Base-by-base conservation (phyloP, 352 stramenopile genomes). In the Pythium aquatile region DNA sequence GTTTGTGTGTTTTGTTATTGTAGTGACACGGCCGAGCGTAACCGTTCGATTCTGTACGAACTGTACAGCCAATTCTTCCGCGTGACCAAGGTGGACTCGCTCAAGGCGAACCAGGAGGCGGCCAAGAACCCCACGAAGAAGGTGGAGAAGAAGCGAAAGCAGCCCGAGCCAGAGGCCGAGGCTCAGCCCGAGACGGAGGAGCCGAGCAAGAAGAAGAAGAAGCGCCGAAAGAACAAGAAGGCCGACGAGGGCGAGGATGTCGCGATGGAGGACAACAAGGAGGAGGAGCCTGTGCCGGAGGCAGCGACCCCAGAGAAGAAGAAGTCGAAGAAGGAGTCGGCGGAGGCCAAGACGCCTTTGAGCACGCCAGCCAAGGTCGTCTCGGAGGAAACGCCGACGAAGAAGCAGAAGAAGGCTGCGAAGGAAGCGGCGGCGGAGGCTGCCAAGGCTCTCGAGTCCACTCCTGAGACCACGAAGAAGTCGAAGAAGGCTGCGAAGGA, bases 1-100 rank as follows among this genome's bases (percentile, higher is more conserved):
- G 3, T 16, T 49, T 7, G 40, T 29, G 20, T 42, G 47, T 47
- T 48, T 55, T 49, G 58, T 16, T 56, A n/a, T 57, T 40, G 13
- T 49, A 86, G 78, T 58, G 84, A 82, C 48, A 93, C 84, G 37
- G 75, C 76, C 0, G 86, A 94, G 66, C 82, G 86, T 51, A 94
- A 94, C 76, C 86, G 86, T 24, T 76, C 76, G 32, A 74, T 77
- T 14, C 73, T 94, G 5, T 94, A 94, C 75, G 81, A 85, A 24
- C 57, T 94, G 57, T 92, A 93, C 73, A 77, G 77, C 55, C 80
- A 88, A 57, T 92, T 91, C 44, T 90, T 84, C 57, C 61, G 65
- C 20, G 37, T 82, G 32, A 94, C 86, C 51, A 83, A 92, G 49
- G 63, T 91, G 13, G 82, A 94, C 63, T 93, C 86, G 57, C 76